Evolutionary conservation across 2,329 filamentous ascomycete species (phyloP).

Genomic region (Sclerotinia sclerotiorum): DNA sequence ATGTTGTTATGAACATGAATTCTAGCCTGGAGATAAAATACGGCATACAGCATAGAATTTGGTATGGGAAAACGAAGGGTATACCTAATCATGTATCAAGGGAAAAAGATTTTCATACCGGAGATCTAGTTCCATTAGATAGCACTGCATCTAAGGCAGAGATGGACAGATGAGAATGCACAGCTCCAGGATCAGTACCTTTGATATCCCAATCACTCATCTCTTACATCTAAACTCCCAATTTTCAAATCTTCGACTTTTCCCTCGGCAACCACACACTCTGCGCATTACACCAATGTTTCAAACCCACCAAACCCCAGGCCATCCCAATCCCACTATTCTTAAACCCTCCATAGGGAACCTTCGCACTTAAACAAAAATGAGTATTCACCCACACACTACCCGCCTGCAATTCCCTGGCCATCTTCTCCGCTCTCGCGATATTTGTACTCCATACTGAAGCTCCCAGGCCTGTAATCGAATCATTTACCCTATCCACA

Average conservation of each 20-base stretch:
- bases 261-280: conserved; percentile 19
- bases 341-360: conserved; percentile 41
- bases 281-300: conserved; percentile 22
- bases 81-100: neutral
- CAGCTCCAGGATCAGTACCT: neutral
- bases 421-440: conserved; percentile 51
- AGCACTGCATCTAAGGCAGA: neutral
- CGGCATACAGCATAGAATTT: rapidly evolving
- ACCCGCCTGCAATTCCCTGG: conserved; percentile 54
- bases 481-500: conserved; percentile 53
- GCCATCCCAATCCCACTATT: conserved; percentile 40
- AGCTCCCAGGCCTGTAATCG: conserved; percentile 53
- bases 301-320: conserved; percentile 21
- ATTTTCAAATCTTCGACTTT: neutral
- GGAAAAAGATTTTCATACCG: neutral
- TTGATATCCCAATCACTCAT: neutral
- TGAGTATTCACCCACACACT: conserved; percentile 60
- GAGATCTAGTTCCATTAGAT: neutral
- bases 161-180: neutral
- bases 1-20: rapidly evolving
- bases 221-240: too few relatives aligned
- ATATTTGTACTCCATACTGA: conserved; percentile 59
- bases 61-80: neutral
- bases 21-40: neutral
- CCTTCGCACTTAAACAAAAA: conserved; percentile 48